Conservation (phyloP, 345 rosid genomes). For the Bretschneidera sinensis region DNA sequence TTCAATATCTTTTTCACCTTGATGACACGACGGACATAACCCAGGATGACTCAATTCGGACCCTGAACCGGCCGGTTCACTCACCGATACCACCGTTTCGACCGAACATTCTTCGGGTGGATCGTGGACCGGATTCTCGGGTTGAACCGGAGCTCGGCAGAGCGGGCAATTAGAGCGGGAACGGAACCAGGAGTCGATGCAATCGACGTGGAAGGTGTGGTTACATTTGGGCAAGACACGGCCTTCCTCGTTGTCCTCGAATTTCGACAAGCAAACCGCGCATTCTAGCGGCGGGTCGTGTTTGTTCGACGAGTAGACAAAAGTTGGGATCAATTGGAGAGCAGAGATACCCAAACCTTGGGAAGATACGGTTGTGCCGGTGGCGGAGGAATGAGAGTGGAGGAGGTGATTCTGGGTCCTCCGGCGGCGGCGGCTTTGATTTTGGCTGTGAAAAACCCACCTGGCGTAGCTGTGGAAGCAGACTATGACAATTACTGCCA, state of each 20-base stretch:
- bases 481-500: conserved; percentile 38
- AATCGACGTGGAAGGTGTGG: conserved; percentile 71
- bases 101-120: background rate
- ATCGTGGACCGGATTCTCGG: conserved; percentile 11
- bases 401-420: conserved; percentile 29
- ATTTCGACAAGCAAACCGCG: conserved; percentile 76
- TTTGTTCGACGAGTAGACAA: conserved; percentile 32
- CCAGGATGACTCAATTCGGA: conserved; percentile 6
- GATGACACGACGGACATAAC: conserved; percentile 19
- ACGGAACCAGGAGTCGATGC: conserved; percentile 83
- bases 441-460: conserved; percentile 33
- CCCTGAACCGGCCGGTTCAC: conserved; percentile 6
- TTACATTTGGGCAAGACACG: conserved; percentile 62
- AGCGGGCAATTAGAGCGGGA: conserved; percentile 75
- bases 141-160: conserved; percentile 66
- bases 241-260: conserved; percentile 59
- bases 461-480: conserved; percentile 60
- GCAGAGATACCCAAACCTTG: conserved; percentile 46
- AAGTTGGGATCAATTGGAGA: conserved; percentile 49
- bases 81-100: background rate
- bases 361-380: conserved; percentile 16
- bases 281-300: conserved; percentile 36
- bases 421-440: conserved; percentile 43
- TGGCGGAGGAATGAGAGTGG: conserved; percentile 24
- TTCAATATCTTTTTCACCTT: conserved; percentile 18